Evolutionary conservation across 179 eudicot species (phyloP).

Genomic region (Heliamphora pulchella): DNA sequence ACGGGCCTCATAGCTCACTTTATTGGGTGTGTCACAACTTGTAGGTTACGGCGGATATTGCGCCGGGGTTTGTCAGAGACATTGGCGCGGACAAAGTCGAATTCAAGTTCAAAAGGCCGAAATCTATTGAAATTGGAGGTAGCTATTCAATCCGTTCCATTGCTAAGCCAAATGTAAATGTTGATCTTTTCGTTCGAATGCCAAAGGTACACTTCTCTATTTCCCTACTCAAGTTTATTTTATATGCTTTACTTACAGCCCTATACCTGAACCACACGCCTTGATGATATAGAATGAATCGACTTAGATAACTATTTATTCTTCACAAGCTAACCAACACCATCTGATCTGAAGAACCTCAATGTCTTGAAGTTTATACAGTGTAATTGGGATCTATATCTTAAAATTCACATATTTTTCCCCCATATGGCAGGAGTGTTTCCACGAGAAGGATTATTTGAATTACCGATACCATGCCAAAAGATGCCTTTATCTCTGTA

Average conservation of each 20-base stretch:
- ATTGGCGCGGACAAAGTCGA: constrained; percentile 85
- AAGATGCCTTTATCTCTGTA: constrained; percentile 80
- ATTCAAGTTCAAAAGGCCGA: constrained; percentile 70
- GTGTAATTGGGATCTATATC: background rate
- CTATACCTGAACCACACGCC: background rate
- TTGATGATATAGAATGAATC: background rate
- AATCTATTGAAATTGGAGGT: constrained; percentile 57
- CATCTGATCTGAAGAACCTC: background rate
- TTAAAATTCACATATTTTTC: background rate
- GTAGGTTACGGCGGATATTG: constrained; percentile 65
- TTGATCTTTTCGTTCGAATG: constrained; percentile 65
- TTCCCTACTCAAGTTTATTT: too few relatives aligned
- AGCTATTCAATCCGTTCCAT: constrained; percentile 64
- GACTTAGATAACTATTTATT: background rate
- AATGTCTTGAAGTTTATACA: background rate
- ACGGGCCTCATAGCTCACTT: background rate
- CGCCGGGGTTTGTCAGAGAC: constrained; percentile 73
- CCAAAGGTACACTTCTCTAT: constrained; percentile 56
- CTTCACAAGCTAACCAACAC: background rate
- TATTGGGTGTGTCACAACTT: background rate
- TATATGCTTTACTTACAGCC: background rate
- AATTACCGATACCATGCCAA: constrained; percentile 91
- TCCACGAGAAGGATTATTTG: constrained; percentile 85
- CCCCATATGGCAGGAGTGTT: constrained; percentile 58
- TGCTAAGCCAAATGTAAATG: constrained; percentile 58